A percentile compares a stretch with the other conserved stretches of the same genome.
phyloP scores from a whole-genome alignment of 352 stramenopile genomes.

The Pythium phragmitis region DNA sequence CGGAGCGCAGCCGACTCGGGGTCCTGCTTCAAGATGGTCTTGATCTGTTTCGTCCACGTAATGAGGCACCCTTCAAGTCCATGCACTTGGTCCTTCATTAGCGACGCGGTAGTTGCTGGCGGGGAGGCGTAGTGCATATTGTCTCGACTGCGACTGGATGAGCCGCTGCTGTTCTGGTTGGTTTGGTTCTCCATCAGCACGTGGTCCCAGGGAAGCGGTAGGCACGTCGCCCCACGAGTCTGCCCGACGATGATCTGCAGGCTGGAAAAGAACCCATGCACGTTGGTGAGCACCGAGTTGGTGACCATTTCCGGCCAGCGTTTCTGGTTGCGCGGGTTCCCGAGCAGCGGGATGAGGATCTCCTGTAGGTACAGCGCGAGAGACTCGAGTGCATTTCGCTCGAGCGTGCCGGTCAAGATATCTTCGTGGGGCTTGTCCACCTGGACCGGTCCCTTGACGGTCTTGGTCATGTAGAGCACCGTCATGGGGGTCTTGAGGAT shows the following conservation, averaged over 20 bases:
- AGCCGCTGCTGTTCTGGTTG: slow-evolving; percentile 15
- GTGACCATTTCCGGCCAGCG: slow-evolving; percentile 83
- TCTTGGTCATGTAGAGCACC: slow-evolving; percentile 80
- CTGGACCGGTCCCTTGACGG: slow-evolving; percentile 59
- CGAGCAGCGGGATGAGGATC: slow-evolving; percentile 73
- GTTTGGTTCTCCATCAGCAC: slow-evolving; percentile 52
- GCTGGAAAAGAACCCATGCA: slow-evolving; percentile 79
- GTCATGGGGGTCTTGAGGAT: slow-evolving; percentile 37
- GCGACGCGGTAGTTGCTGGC: not conserved
- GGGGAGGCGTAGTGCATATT: slow-evolving; percentile 2
- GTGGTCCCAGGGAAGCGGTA: slow-evolving; percentile 84
- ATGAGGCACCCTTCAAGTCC: slow-evolving; percentile 89
- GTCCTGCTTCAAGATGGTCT: slow-evolving; percentile 90
- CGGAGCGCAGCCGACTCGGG: slow-evolving; percentile 66
- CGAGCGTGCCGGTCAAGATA: slow-evolving; percentile 70
- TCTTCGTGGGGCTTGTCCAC: slow-evolving; percentile 64
- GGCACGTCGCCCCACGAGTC: slow-evolving; percentile 76
- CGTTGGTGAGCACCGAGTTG: slow-evolving; percentile 70
- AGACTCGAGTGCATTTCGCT: slow-evolving; percentile 73
- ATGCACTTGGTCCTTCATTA: slow-evolving; percentile 83
- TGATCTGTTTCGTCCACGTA: slow-evolving; percentile 95
- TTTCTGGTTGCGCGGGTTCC: slow-evolving; percentile 76
- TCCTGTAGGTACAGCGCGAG: slow-evolving; percentile 70
- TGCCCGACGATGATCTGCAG: slow-evolving; percentile 89
- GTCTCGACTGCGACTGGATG: slow-evolving; percentile 8